Conservation (phyloP, 2,329 filamentous ascomycete species). For the Drechslera avenae region DNA sequence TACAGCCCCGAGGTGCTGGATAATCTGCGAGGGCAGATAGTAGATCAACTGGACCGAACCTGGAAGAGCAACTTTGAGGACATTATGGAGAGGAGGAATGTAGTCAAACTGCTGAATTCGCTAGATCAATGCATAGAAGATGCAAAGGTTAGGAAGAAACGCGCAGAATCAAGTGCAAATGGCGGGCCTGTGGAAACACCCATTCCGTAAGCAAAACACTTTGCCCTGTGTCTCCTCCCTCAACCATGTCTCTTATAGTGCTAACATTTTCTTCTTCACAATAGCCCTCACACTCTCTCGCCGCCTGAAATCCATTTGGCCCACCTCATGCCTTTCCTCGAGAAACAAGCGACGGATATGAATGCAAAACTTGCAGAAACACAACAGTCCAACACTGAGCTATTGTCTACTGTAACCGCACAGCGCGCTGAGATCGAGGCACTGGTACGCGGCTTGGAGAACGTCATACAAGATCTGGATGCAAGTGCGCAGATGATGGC, state of each 20-base stretch:
- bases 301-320: slow-evolving; percentile 62
- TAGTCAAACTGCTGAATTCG: slow-evolving; percentile 63
- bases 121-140: slow-evolving; percentile 65
- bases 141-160: slow-evolving; percentile 59
- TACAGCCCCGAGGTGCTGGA: slow-evolving; percentile 63
- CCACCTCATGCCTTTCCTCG: slow-evolving; percentile 63
- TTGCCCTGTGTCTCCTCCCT: background rate
- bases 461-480: slow-evolving; percentile 63
- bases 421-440: slow-evolving; percentile 64
- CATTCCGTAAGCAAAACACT: slow-evolving; percentile 53
- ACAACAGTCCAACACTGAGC: slow-evolving; percentile 59
- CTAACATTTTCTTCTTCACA: background rate
- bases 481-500: slow-evolving; percentile 52
- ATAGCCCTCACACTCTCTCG: slow-evolving; percentile 63
- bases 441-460: slow-evolving; percentile 61
- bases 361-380: slow-evolving; percentile 56
- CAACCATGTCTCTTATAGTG: background rate
- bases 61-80: slow-evolving; percentile 65
- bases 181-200: slow-evolving; percentile 43
- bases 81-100: slow-evolving; percentile 61
- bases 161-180: slow-evolving; percentile 47
- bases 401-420: slow-evolving; percentile 57
- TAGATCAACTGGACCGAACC: slow-evolving; percentile 62
- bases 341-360: slow-evolving; percentile 56
- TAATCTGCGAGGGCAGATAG: slow-evolving; percentile 63